phyloP scores from a whole-genome alignment of 371 early-diverging fungal genomes.

The Rhizomucor pusillus region DNA sequence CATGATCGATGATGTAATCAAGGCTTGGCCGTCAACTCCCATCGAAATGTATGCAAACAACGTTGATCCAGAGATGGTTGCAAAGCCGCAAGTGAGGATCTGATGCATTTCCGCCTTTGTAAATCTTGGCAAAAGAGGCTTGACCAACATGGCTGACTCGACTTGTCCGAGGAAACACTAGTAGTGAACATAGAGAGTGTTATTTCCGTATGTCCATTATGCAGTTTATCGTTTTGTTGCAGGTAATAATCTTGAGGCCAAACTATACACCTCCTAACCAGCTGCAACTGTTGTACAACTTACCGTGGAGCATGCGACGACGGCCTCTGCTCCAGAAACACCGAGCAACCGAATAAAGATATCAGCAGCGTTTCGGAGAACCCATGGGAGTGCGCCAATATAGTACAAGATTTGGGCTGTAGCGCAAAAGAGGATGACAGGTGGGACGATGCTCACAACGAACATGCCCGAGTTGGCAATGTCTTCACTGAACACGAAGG shows the following conservation, averaged over 20 bases:
- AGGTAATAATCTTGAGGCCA: too few relatives aligned
- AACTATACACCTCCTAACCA: too few relatives aligned
- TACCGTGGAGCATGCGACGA: slow-evolving; percentile 82
- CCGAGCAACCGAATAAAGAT: slow-evolving; percentile 70
- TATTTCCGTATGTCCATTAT: neutral
- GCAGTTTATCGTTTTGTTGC: too few relatives aligned
- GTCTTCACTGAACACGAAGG: slow-evolving; percentile 65
- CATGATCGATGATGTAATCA: slow-evolving; percentile 89
- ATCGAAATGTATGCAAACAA: slow-evolving; percentile 70
- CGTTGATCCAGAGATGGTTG: slow-evolving; percentile 93
- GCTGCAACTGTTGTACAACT: too few relatives aligned
- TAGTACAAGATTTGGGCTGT: slow-evolving; percentile 86
- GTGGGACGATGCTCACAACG: slow-evolving; percentile 75
- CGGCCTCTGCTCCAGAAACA: slow-evolving; percentile 85
- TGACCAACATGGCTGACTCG: slow-evolving; percentile 83
- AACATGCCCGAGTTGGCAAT: slow-evolving; percentile 48
- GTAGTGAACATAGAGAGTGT: neutral
- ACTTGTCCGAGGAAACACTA: slow-evolving; percentile 78
- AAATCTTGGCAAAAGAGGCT: slow-evolving; percentile 82
- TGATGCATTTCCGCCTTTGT: slow-evolving; percentile 86
- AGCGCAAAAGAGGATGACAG: slow-evolving; percentile 85
- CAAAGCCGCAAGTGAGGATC: slow-evolving; percentile 90
- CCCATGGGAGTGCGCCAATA: slow-evolving; percentile 82
- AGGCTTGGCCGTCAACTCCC: slow-evolving; percentile 63
- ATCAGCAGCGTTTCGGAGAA: slow-evolving; percentile 68